These are phyloP conservation scores for Penicillium paxilli DNA, from an alignment of 495 filamentous ascomycete genomes.

Conservation along the genomic window DNA sequence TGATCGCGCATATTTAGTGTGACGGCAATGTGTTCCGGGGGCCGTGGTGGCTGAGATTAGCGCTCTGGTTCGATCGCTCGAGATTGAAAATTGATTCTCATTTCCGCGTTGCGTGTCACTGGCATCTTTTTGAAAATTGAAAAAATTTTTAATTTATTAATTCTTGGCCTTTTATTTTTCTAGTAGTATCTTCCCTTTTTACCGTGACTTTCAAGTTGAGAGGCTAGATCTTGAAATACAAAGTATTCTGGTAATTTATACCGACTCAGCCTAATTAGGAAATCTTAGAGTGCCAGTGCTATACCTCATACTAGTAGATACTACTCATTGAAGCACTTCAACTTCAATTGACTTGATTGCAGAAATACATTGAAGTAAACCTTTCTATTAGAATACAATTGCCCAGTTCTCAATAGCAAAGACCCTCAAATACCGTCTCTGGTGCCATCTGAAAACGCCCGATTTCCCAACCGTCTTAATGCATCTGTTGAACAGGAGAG, in stretches of 20 bases:
- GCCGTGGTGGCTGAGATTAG: neutral
- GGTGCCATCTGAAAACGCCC: constrained; percentile 22
- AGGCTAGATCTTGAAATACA: no score
- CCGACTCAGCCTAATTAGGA: no score
- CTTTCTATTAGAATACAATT: constrained; percentile 23
- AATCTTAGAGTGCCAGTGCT: no score
- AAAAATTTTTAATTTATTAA: no score
- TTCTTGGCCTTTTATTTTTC: no score
- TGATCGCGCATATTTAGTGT: neutral
- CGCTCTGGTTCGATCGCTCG: neutral
- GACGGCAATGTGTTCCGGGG: neutral
- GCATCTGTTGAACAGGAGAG: constrained; percentile 9
- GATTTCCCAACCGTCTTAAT: constrained; percentile 23
- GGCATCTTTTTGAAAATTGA: no score
- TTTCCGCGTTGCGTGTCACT: no score
- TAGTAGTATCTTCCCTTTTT: no score
- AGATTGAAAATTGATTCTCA: neutral
- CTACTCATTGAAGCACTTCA: no score
- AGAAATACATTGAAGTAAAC: neutral
- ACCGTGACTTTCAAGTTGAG: no score
- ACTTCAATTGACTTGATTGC: neutral
- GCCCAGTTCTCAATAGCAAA: neutral
- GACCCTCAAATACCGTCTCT: constrained; percentile 11
- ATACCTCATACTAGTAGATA: no score
- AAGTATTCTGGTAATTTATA: no score